phyloP scores from a whole-genome alignment of 495 filamentous ascomycete species.

The Neurospora sp. region DNA sequence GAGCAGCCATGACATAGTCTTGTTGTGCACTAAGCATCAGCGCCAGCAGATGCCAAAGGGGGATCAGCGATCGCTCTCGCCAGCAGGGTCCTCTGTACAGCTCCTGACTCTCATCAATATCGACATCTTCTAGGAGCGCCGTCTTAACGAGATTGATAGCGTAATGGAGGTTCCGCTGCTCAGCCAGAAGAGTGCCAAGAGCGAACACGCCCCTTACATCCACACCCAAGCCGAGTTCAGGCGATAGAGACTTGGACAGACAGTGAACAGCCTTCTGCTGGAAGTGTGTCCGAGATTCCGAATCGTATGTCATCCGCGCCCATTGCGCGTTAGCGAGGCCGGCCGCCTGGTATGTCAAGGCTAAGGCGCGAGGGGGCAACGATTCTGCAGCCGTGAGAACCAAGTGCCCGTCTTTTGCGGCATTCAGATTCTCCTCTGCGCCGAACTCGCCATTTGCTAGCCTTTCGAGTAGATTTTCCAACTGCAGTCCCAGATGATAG shows the following conservation, averaged over 20 bases:
- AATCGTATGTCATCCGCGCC: slow-evolving; percentile 68
- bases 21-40: slow-evolving; percentile 77
- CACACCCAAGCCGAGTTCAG: slow-evolving; percentile 47
- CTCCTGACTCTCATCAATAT: slow-evolving; percentile 21
- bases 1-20: slow-evolving; percentile 68
- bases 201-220: slow-evolving; percentile 68
- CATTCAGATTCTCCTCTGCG: slow-evolving; percentile 15
- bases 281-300: slow-evolving; percentile 53
- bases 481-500: slow-evolving; percentile 48
- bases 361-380: slow-evolving; percentile 45
- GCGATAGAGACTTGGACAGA: slow-evolving; percentile 58
- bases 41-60: slow-evolving; percentile 78
- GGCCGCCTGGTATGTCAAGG: slow-evolving; percentile 65
- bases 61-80: slow-evolving; percentile 49
- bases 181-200: slow-evolving; percentile 67
- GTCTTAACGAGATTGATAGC: slow-evolving; percentile 68
- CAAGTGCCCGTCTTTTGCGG: slow-evolving; percentile 23
- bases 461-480: slow-evolving; percentile 51
- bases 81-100: slow-evolving; percentile 30
- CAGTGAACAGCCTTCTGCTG: slow-evolving; percentile 64
- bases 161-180: slow-evolving; percentile 62
- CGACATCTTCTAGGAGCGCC: slow-evolving; percentile 37
- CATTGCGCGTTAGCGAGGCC: slow-evolving; percentile 77
- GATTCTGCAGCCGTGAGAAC: slow-evolving; percentile 11
- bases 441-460: slow-evolving; percentile 15